A percentile compares a stretch with the other conserved stretches of the same genome.
phyloP scores from a whole-genome alignment of 176 grass and related monocot genomes.

The Poa pratensis region DNA sequence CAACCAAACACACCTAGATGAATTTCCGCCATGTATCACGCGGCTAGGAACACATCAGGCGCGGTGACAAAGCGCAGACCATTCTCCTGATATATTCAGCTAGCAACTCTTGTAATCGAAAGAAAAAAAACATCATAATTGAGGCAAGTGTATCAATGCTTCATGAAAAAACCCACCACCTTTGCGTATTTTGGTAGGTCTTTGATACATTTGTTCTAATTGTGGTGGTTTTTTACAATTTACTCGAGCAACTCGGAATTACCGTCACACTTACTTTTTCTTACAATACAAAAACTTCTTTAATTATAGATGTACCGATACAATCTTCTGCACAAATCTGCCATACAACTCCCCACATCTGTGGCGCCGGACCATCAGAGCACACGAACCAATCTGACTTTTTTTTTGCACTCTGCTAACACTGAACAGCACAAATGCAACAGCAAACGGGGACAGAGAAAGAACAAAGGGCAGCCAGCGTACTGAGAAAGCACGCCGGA shows the following conservation, averaged over 20 bases:
- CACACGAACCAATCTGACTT: neutral
- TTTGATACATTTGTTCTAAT: too few species aligned
- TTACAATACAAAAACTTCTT: neutral
- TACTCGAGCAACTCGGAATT: neutral
- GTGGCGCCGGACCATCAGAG: neutral
- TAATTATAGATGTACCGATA: neutral
- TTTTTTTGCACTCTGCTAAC: neutral
- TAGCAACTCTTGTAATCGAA: too few species aligned
- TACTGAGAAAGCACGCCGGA: neutral
- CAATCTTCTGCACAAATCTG: neutral
- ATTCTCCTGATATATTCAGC: too few species aligned
- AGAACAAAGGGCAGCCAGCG: neutral
- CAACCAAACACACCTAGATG: too few species aligned
- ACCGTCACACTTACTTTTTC: neutral
- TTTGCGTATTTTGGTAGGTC: too few species aligned
- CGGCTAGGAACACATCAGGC: too few species aligned
- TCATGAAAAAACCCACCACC: too few species aligned
- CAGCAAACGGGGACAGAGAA: neutral
- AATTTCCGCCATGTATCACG: too few species aligned
- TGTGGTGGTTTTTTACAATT: too few species aligned
- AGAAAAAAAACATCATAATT: too few species aligned
- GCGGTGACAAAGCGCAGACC: too few species aligned
- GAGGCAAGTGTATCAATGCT: too few species aligned
- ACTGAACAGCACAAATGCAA: neutral
- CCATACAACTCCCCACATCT: neutral